phyloP scores from a whole-genome alignment of 768 basidiomycete genomes.

The Lactifluus pinguis region DNA sequence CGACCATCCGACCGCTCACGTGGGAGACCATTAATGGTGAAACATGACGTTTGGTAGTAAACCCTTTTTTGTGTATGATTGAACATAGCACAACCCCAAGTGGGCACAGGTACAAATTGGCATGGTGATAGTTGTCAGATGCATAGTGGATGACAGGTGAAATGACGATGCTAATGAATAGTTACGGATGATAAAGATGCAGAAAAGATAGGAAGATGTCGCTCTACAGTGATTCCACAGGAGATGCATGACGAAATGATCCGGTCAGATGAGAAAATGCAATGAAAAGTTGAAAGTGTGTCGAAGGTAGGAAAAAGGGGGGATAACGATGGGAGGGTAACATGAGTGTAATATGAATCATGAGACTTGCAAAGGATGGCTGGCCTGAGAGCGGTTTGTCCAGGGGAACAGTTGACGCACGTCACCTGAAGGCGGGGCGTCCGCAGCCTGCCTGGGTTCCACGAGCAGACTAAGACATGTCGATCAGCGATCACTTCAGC shows the following conservation, averaged over 20 bases:
- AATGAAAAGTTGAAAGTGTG: not conserved
- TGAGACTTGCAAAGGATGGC: slow-evolving; percentile 13
- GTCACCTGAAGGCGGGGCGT: slow-evolving; percentile 51
- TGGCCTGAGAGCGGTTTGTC: slow-evolving; percentile 41
- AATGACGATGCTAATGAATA: slow-evolving; percentile 16
- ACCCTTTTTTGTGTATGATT: slow-evolving; percentile 4
- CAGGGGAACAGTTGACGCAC: slow-evolving; percentile 75
- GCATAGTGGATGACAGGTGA: slow-evolving; percentile 8
- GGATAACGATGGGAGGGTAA: not conserved
- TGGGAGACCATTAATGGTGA: slow-evolving; percentile 1
- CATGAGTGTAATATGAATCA: not conserved
- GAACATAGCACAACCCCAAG: slow-evolving; percentile 1
- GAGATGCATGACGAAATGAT: slow-evolving; percentile 16
- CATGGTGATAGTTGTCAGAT: slow-evolving; percentile 4
- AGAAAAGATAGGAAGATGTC: slow-evolving; percentile 12
- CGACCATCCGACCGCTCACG: slow-evolving; percentile 23
- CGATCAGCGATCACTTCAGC: slow-evolving; percentile 9
- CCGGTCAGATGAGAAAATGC: slow-evolving; percentile 15
- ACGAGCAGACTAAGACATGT: slow-evolving; percentile 52
- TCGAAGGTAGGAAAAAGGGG: not conserved
- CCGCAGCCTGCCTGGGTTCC: slow-evolving; percentile 74
- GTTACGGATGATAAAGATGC: slow-evolving; percentile 18
- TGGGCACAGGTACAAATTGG: slow-evolving; percentile 7
- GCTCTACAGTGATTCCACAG: slow-evolving; percentile 14
- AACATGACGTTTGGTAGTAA: not conserved